phyloP scores from a whole-genome alignment of 73 alveolate species.

The Stentor roeselii region DNA sequence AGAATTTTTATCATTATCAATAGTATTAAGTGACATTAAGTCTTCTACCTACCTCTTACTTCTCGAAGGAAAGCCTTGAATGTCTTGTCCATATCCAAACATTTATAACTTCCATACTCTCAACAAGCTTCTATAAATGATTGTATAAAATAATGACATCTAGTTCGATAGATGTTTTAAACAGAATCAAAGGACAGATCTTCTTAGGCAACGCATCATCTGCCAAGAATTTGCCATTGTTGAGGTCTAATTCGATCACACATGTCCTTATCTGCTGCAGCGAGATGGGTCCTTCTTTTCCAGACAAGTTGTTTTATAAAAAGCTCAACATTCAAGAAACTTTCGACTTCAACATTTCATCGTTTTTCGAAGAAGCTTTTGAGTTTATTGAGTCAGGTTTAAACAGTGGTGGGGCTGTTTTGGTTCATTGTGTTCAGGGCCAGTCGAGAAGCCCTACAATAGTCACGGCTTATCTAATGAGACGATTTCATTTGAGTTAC shows the following conservation, averaged over 20 bases:
- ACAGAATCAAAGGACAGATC: neutral
- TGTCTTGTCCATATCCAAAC: neutral
- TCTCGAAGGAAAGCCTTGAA: neutral
- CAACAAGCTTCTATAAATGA: neutral
- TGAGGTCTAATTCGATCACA: neutral
- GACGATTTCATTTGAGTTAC: conserved; percentile 23
- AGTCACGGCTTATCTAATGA: conserved; percentile 60
- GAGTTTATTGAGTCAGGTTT: conserved; percentile 15
- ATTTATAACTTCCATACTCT: neutral
- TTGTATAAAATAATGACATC: too few relatives aligned
- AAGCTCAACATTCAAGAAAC: conserved; percentile 13
- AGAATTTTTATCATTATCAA: neutral
- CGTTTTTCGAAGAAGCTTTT: conserved; percentile 13
- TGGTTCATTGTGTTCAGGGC: conserved; percentile 65
- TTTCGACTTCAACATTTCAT: neutral
- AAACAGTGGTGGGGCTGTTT: conserved; percentile 13
- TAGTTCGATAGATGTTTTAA: neutral
- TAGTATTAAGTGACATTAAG: neutral
- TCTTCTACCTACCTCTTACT: neutral
- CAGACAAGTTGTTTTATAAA: neutral
- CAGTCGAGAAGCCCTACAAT: conserved; percentile 54
- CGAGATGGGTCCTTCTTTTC: neutral
- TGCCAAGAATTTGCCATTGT: neutral
- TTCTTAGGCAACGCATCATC: conserved; percentile 6
- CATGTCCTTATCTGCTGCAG: conserved; percentile 12